Evolutionary conservation across 2,329 filamentous ascomycete species (phyloP).

Genomic region (Epichloe coenophiala): DNA sequence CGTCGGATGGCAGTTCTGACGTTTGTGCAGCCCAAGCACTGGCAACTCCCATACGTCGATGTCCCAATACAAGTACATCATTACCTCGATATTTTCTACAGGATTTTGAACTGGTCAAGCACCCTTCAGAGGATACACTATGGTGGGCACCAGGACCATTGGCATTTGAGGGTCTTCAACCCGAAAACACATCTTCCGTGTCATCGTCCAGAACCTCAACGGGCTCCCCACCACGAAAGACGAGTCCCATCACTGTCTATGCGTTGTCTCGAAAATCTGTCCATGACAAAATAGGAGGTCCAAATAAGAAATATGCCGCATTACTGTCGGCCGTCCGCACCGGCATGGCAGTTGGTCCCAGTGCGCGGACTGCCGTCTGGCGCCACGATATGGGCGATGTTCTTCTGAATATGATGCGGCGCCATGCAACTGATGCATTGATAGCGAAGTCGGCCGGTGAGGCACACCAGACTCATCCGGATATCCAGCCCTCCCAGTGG

Average conservation of each 20-base stretch:
- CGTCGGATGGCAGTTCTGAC: constrained; percentile 6
- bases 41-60: constrained; percentile 44
- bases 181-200: background rate
- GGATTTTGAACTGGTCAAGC: constrained; percentile 40
- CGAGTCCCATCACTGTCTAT: constrained; percentile 15
- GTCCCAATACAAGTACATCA: constrained; percentile 29
- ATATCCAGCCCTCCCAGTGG: constrained; percentile 31
- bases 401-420: constrained; percentile 36
- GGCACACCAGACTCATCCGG: constrained; percentile 17
- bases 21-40: constrained; percentile 44
- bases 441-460: constrained; percentile 9
- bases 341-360: constrained; percentile 14
- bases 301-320: constrained; percentile 7
- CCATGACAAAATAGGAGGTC: constrained; percentile 13
- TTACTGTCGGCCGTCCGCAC: constrained; percentile 11
- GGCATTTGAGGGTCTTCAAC: constrained; percentile 15
- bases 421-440: constrained; percentile 32
- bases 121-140: constrained; percentile 36
- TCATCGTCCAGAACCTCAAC: background rate
- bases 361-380: constrained; percentile 11
- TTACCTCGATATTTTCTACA: constrained; percentile 52
- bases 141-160: constrained; percentile 44
- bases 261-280: constrained; percentile 16
- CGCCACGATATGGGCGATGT: constrained; percentile 42
- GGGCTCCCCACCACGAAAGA: background rate